phyloP scores from a whole-genome alignment of 257 asterid species.

The Fraxinus cuspidata region DNA sequence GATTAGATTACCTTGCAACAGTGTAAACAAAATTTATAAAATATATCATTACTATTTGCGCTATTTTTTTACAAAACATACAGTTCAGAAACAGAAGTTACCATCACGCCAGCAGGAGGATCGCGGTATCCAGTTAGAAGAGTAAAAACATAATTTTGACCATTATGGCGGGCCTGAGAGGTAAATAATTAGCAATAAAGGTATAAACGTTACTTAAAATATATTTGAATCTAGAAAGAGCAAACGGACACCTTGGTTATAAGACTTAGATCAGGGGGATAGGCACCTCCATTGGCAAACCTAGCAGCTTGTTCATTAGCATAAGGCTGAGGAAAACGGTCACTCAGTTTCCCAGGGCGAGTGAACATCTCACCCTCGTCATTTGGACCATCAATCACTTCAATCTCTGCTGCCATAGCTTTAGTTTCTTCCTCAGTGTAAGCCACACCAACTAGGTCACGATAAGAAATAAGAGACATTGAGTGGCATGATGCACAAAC shows the following conservation, averaged over 20 bases:
- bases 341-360: constrained; percentile 79
- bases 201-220: neutral
- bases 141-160: constrained; percentile 70
- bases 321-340: constrained; percentile 78
- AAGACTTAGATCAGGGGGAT: constrained; percentile 84
- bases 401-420: constrained; percentile 87
- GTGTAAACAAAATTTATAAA: neutral
- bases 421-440: constrained; percentile 83
- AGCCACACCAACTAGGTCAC: constrained; percentile 87
- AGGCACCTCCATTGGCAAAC: constrained; percentile 87
- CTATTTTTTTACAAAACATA: neutral
- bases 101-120: constrained; percentile 81
- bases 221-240: constrained; percentile 2
- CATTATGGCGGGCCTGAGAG: constrained; percentile 72
- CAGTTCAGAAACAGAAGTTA: constrained; percentile 27
- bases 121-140: constrained; percentile 80
- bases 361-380: constrained; percentile 84
- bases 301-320: constrained; percentile 80
- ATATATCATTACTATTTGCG: neutral
- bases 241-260: constrained; percentile 57
- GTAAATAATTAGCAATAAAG: constrained; percentile 18
- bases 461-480: constrained; percentile 71
- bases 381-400: constrained; percentile 83
- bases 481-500: constrained; percentile 86
- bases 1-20: neutral